A percentile compares a stretch with the other conserved stretches of the same genome.
Evolutionary conservation across 345 rosid genomes (phyloP).

Genomic region (Hibiscus tridactylites): DNA sequence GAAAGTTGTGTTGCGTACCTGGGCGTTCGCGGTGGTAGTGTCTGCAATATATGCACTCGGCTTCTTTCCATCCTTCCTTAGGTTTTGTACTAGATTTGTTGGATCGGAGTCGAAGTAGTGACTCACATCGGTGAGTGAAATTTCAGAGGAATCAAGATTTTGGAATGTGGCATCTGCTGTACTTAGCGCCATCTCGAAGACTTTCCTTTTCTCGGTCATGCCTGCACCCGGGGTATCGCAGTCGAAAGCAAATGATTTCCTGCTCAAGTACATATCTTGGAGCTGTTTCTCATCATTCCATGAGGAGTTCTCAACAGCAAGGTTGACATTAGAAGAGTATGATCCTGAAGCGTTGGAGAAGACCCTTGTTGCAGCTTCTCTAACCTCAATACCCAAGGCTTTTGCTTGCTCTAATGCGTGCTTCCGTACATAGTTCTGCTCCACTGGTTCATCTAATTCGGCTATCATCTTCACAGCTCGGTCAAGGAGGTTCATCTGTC

Average conservation of each 20-base stretch:
- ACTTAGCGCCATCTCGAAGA: constrained; percentile 91
- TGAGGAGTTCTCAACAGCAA: constrained; percentile 94
- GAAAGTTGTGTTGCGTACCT: constrained; percentile 34
- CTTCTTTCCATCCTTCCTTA: constrained; percentile 88
- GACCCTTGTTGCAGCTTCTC: constrained; percentile 93
- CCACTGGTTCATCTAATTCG: constrained; percentile 86
- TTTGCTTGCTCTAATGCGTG: constrained; percentile 88
- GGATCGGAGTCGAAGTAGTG: constrained; percentile 98
- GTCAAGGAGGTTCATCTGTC: constrained; percentile 94
- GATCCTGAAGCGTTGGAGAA: constrained; percentile 98
- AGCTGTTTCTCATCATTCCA: constrained; percentile 99
- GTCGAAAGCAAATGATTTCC: constrained; percentile 95
- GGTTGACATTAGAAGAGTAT: constrained; percentile 84
- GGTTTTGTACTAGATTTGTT: constrained; percentile 80
- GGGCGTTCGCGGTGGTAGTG: constrained; percentile 96
- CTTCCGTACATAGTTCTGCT: constrained; percentile 78
- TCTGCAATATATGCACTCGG: constrained; percentile 92
- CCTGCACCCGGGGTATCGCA: constrained; percentile 92
- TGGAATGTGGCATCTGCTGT: constrained; percentile 98
- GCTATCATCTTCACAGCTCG: constrained; percentile 98
- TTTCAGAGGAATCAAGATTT: constrained; percentile 94
- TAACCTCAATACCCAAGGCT: constrained; percentile 62
- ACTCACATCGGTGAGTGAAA: constrained; percentile 93
- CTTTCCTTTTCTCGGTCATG: constrained; percentile 82
- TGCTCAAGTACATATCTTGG: constrained; percentile 97